Percentiles rank a stretch among this genome's conserved stretches.
Evolutionary conservation across 169 alveolate genomes (phyloP).

Genomic region (Cryptosporidium ryanae): DNA sequence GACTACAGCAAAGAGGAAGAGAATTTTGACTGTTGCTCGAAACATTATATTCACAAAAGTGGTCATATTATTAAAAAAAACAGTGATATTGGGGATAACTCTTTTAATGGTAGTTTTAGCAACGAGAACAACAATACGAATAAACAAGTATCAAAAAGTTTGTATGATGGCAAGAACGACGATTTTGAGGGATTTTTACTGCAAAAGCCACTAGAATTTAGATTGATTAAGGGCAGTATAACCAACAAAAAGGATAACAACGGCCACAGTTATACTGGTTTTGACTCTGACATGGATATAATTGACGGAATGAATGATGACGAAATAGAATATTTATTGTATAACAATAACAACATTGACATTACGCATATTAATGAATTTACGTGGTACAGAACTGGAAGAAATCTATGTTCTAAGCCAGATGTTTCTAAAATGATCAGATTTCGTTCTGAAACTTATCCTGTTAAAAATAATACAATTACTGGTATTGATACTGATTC

Average conservation of each 20-base stretch:
- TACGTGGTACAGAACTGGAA: constrained; percentile 56
- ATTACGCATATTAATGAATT: constrained; percentile 38
- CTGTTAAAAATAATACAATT: constrained; percentile 52
- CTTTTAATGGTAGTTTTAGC: background rate
- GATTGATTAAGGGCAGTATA: background rate
- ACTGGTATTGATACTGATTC: constrained; percentile 2
- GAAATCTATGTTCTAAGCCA: constrained; percentile 61
- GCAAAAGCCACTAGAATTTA: constrained; percentile 46
- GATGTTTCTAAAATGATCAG: constrained; percentile 46
- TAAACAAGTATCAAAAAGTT: background rate
- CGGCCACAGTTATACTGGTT: background rate
- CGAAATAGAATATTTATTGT: constrained; percentile 41
- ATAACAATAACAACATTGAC: background rate
- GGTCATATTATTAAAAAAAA: background rate
- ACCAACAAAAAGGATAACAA: too few species aligned
- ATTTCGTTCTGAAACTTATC: constrained; percentile 30
- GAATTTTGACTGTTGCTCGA: too few species aligned
- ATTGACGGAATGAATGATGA: constrained; percentile 45
- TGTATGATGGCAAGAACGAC: background rate
- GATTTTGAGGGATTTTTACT: constrained; percentile 53
- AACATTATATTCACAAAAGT: background rate
- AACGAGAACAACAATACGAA: background rate
- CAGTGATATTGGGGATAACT: background rate
- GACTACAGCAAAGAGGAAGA: background rate
- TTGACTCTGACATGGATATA: constrained; percentile 27